Evolutionary conservation across 331 rosid species (phyloP), one percentile per base, ranked within the genome.

Genomic region (Quercus tomentella): DNA sequence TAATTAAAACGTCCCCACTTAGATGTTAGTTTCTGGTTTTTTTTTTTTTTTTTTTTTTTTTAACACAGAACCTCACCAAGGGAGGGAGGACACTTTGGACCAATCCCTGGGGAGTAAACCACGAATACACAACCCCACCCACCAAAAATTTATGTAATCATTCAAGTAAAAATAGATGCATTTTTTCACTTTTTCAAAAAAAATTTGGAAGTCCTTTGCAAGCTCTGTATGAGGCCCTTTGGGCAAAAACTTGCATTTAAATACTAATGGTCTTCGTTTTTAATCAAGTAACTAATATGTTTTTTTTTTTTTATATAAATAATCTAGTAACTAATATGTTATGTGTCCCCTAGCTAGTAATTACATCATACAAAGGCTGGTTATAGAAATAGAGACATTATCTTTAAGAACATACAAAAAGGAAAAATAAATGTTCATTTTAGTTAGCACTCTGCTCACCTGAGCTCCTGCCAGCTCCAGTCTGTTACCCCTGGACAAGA

Each of bases 381-480:
- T 25, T 26, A 23, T 60, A 60, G 18, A 60, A 60, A 11, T 60
- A 23, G 31, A 33, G 20, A 23, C 14, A 60, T 23, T 11, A 60
- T 60, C 33, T 25, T 22, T 22, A 10, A 25, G 18, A 11, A 23
- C 25, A 23, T 22, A 12, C 25, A 60, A 12, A 60, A 60, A 15
- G 20, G 26, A 60, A 22, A 9, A 22, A 22, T 9, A 60, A 22
- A 30, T 4, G 67, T 60, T 12, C 33, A 60, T 22, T 60, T 12
- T 26, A 60, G 67, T 12, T 26, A 52, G 72, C 49, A 70, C 11
- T 21, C 69, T 69, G 79, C 89, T 88, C 55, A 96, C 99, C 94
- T 93, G 99, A 84, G 94, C 60, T 68, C 99, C 99, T 28, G 97
- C 88, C 76, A 96, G 83, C 71, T 93, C 98, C 85, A 96, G 87